Base-by-base conservation (phyloP, 2,329 filamentous ascomycete species). In the Cladosporium cucumerinum region DNA sequence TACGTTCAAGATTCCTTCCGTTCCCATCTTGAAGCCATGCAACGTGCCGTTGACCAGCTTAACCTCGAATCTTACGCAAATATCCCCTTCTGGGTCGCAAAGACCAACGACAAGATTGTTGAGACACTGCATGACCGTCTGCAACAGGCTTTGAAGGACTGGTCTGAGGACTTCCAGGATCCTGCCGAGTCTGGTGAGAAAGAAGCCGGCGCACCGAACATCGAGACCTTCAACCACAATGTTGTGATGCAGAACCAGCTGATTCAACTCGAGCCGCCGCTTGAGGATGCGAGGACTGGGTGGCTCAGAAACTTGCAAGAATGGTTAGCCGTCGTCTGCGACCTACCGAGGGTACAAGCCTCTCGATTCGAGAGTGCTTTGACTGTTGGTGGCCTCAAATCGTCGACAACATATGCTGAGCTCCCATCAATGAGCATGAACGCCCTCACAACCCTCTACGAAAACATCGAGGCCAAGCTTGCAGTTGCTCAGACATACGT, bases 191-290 rank as follows among this genome's bases (percentile, higher is more conserved):
- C 59, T 51, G 73, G 76, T 26, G 74, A 72, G 18, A 72, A 72
- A 10, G 69, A 66, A 18, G 69, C 68, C 18, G 83, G 86, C 64
- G 79, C 80, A 3, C 91, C 92, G 0, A 83, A 83, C 3, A 87
- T 96, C 79, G 88, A 86, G 72, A 86, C 85, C 32, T 85, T 96
- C 26, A 84, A 95, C 18, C 92, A 97, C 71, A 95, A 99, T 76
- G 89, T 99, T 63, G 95, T 92, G 6, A 99, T 99, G 92, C 91
- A 92, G 34, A 98, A 98, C 72, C 95, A 99, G 77, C 90, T 97
- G 69, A 97, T 99, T 70, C 97, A 96, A 74, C 86, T 99, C 28
- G 95, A 97, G 61, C 96, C 95, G 4, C 95, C 95, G 5, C 82
- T 98, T 60, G 93, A 97, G 75, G 95, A 89, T 75, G 93, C 95